A percentile compares a stretch with the other conserved stretches of the same genome.
Conservation (phyloP, 768 basidiomycete genomes). For the Lactarius evosmus region DNA sequence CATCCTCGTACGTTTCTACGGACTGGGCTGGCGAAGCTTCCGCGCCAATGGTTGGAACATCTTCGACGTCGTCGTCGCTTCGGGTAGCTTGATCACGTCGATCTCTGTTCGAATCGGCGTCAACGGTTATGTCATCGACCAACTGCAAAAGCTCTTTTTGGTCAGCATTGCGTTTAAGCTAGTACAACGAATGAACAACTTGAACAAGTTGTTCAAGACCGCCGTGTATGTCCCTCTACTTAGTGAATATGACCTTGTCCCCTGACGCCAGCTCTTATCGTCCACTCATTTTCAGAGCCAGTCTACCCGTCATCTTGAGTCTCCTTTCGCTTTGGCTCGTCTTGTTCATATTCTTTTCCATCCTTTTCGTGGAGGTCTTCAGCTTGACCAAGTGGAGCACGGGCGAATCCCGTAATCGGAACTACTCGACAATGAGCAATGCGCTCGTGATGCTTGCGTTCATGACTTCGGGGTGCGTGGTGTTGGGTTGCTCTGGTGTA, state of each 20-base stretch:
- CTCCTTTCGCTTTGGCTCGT: conserved; percentile 86
- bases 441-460: conserved; percentile 87
- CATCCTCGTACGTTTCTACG: conserved; percentile 70
- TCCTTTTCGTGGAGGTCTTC: conserved; percentile 87
- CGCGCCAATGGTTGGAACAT: conserved; percentile 92
- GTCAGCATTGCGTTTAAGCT: conserved; percentile 93
- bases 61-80: conserved; percentile 79
- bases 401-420: conserved; percentile 62
- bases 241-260: background rate
- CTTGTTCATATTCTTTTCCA: conserved; percentile 87
- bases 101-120: conserved; percentile 59
- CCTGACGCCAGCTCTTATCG: background rate
- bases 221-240: conserved; percentile 65
- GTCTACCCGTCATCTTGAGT: conserved; percentile 80
- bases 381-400: conserved; percentile 83
- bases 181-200: conserved; percentile 78
- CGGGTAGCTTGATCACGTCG: conserved; percentile 81
- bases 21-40: conserved; percentile 82
- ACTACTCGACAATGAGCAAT: conserved; percentile 76
- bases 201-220: conserved; percentile 97
- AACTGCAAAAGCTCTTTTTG: conserved; percentile 87
- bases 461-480: conserved; percentile 83
- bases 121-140: conserved; percentile 51
- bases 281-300: conserved; percentile 50
- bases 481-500: background rate